Conservation (phyloP, 768 basidiomycete species). For the Mycena polygramma region DNA sequence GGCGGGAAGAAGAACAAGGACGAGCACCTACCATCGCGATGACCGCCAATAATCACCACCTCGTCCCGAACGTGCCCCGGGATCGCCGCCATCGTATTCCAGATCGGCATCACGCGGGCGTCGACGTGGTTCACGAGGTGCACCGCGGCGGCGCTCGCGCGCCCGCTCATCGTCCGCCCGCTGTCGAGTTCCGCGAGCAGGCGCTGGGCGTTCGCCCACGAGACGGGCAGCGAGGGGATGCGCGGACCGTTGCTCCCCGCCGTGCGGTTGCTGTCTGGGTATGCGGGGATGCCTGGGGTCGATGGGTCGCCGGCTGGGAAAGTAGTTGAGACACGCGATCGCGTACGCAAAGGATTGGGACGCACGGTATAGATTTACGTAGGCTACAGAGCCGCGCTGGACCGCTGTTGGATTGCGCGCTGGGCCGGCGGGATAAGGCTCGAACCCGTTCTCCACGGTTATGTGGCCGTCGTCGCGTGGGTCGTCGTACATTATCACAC, state of each 20-base stretch:
- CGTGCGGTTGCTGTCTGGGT: constrained; percentile 79
- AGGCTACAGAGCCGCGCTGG: constrained; percentile 88
- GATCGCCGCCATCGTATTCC: constrained; percentile 89
- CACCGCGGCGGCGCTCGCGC: constrained; percentile 60
- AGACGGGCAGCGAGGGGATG: constrained; percentile 92
- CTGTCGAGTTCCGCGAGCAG: constrained; percentile 70
- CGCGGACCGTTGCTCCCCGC: constrained; percentile 73
- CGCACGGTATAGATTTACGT: constrained; percentile 66
- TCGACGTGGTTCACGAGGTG: constrained; percentile 76
- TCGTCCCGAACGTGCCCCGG: constrained; percentile 89
- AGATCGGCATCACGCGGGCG: constrained; percentile 86
- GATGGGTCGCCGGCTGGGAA: constrained; percentile 74
- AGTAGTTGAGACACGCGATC: no score
- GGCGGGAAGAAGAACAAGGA: no score
- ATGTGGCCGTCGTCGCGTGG: constrained; percentile 88
- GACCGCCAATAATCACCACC: constrained; percentile 88
- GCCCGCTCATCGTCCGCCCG: constrained; percentile 58
- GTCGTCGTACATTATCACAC: constrained; percentile 85
- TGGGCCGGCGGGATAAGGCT: constrained; percentile 86
- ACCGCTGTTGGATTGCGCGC: constrained; percentile 89
- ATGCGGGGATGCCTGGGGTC: constrained; percentile 91
- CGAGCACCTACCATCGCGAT: constrained; percentile 80
- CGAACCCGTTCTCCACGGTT: constrained; percentile 80
- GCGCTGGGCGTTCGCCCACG: constrained; percentile 84
- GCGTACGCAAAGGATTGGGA: background rate